These are phyloP conservation scores for Xylaria sp. DNA, from an alignment of 2,329 filamentous ascomycete genomes.

Conservation along the genomic window DNA sequence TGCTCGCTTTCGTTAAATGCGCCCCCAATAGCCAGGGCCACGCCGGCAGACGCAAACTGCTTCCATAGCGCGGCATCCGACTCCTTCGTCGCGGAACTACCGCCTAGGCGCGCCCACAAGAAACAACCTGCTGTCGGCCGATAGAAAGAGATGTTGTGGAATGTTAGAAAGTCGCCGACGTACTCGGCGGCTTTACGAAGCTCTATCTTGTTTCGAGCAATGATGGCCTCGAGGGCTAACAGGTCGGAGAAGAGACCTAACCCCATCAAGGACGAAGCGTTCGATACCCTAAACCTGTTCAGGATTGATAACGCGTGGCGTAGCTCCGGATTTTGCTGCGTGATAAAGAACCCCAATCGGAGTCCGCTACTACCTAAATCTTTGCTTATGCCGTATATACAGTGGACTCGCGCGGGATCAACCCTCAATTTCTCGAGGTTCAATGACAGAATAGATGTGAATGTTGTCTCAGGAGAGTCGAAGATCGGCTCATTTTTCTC, in stretches of 20 bases:
- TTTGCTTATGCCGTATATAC: conserved; percentile 18
- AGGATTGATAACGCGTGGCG: conserved; percentile 10
- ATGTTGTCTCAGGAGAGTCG: conserved; percentile 13
- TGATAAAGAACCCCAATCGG: conserved; percentile 17
- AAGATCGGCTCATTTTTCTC: conserved; percentile 17
- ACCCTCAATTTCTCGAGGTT: conserved; percentile 4
- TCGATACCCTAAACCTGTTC: conserved; percentile 13
- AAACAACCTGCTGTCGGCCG: conserved; percentile 15
- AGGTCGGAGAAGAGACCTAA: conserved; percentile 13
- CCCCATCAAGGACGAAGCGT: conserved; percentile 11
- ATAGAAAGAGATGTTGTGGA: conserved; percentile 13
- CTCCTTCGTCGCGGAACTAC: conserved; percentile 5
- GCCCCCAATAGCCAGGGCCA: conserved; percentile 11
- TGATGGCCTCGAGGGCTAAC: conserved; percentile 4
- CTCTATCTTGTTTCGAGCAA: conserved; percentile 1
- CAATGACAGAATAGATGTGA: conserved; percentile 10
- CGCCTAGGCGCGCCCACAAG: conserved; percentile 18
- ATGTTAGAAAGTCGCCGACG: conserved; percentile 12
- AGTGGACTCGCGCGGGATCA: conserved; percentile 16
- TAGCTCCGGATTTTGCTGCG: conserved; percentile 11
- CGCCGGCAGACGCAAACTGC: conserved; percentile 7
- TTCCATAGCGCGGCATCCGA: conserved; percentile 8
- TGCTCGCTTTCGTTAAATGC: conserved; percentile 11
- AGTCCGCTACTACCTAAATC: conserved; percentile 17
- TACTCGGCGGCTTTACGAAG: conserved; percentile 12